Percentiles rank a stretch among this genome's conserved stretches.
Evolutionary conservation across 768 basidiomycete genomes (phyloP).

Genomic region (Rhodotorula kratochvilovae): DNA sequence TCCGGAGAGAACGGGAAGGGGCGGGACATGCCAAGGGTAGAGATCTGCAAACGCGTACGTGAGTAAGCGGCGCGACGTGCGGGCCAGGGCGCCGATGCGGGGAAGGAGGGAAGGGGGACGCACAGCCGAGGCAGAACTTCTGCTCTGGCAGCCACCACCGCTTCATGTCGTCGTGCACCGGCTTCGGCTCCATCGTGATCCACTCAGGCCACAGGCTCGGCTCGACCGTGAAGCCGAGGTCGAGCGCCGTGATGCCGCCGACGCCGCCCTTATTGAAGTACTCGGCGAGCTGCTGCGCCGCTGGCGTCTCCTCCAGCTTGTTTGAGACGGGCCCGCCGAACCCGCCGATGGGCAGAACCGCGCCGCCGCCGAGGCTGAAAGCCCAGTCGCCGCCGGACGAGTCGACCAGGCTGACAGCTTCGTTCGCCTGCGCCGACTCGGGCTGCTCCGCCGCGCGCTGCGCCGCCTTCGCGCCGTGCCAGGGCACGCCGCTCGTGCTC

Average conservation of each 20-base stretch:
- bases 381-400: not conserved
- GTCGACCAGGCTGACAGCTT: not conserved
- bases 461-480: constrained; percentile 14
- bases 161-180: constrained; percentile 1
- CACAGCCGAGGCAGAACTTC: constrained; percentile 13
- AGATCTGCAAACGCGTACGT: not conserved
- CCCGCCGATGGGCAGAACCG: too few species aligned
- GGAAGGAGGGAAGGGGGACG: not conserved
- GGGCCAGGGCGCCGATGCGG: too few species aligned
- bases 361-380: not conserved
- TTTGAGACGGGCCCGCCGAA: not conserved
- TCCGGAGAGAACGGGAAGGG: constrained; percentile 14
- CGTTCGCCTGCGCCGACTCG: not conserved
- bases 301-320: constrained; percentile 29
- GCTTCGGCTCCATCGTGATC: not conserved
- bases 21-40: constrained; percentile 23
- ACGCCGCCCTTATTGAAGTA: constrained; percentile 39
- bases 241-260: constrained; percentile 36
- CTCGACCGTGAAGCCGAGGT: constrained; percentile 32
- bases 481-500: not conserved
- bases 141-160: constrained; percentile 16
- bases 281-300: constrained; percentile 20
- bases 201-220: constrained; percentile 26
- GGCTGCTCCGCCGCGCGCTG: not conserved
- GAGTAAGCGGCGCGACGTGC: not conserved